These are phyloP conservation scores for Cladosporium velox DNA, from an alignment of 2,329 filamentous ascomycete species.

Conservation along the genomic window DNA sequence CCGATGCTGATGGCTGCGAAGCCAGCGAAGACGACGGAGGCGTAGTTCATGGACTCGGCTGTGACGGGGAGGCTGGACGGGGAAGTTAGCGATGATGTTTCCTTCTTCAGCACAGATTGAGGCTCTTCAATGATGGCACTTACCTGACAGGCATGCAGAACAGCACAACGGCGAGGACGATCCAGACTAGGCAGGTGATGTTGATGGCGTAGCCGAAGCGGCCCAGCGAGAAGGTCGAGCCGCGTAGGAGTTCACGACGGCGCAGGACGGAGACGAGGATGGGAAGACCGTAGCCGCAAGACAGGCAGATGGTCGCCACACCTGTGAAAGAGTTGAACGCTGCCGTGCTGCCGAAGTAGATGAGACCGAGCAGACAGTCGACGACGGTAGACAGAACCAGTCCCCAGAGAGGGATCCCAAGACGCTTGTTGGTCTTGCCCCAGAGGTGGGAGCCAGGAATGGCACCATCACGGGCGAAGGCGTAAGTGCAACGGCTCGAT, in stretches of 20 bases:
- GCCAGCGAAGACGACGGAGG: slow-evolving; percentile 31
- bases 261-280: slow-evolving; percentile 71
- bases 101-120: neutral
- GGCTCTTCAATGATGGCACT: slow-evolving; percentile 33
- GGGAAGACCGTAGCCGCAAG: slow-evolving; percentile 73
- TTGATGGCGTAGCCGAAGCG: slow-evolving; percentile 70
- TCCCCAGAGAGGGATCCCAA: slow-evolving; percentile 71
- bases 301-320: slow-evolving; percentile 76
- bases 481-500: slow-evolving; percentile 70
- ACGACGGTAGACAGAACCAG: slow-evolving; percentile 68
- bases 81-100: neutral
- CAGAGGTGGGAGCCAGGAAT: slow-evolving; percentile 50
- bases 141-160: slow-evolving; percentile 69
- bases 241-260: slow-evolving; percentile 64
- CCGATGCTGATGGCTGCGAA: slow-evolving; percentile 37
- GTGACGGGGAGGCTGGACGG: slow-evolving; percentile 20
- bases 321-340: slow-evolving; percentile 81
- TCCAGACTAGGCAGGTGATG: slow-evolving; percentile 68
- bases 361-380: slow-evolving; percentile 71
- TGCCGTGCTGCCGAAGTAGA: slow-evolving; percentile 75
- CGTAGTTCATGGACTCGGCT: slow-evolving; percentile 41
- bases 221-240: slow-evolving; percentile 69
- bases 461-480: slow-evolving; percentile 71
- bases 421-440: slow-evolving; percentile 59
- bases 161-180: slow-evolving; percentile 66